phyloP scores from a whole-genome alignment of 2,329 filamentous ascomycete species.

The Aspergillus tubingensis region DNA sequence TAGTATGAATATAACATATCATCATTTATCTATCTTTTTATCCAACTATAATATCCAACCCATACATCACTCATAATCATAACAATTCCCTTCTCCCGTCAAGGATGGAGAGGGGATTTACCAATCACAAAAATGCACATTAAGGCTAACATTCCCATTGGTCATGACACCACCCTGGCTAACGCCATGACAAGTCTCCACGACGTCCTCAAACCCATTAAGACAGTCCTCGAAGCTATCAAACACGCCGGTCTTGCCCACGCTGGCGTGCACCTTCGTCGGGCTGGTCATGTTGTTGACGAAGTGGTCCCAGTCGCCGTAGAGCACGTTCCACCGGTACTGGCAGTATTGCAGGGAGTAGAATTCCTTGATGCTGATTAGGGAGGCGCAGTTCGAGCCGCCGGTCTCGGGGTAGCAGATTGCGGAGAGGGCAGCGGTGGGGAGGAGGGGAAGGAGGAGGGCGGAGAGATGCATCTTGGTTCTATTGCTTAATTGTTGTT shows the following conservation, averaged over 20 bases:
- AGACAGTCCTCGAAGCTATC: slow-evolving; percentile 1
- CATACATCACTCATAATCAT: neutral
- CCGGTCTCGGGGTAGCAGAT: neutral
- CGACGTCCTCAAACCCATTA: neutral
- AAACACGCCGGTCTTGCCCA: neutral
- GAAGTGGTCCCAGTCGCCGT: slow-evolving; percentile 7
- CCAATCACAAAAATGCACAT: slow-evolving; percentile 2
- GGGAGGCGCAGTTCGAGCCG: neutral
- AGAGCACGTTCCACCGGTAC: slow-evolving; percentile 4
- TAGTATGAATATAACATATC: neutral
- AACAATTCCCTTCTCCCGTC: neutral
- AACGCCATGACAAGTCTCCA: neutral
- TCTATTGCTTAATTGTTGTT: too few relatives aligned
- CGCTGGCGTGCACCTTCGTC: neutral
- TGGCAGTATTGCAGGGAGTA: slow-evolving; percentile 3
- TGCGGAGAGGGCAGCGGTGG: neutral
- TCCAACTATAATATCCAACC: too few relatives aligned
- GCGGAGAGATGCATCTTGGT: neutral
- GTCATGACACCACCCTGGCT: neutral
- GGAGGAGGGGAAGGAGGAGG: neutral
- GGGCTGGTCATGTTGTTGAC: neutral
- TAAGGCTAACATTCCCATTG: neutral
- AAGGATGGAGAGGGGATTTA: neutral
- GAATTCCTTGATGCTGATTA: slow-evolving; percentile 1
- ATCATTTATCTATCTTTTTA: neutral